phyloP scores from a whole-genome alignment of 495 filamentous ascomycete species.

The Xylaria venustula region DNA sequence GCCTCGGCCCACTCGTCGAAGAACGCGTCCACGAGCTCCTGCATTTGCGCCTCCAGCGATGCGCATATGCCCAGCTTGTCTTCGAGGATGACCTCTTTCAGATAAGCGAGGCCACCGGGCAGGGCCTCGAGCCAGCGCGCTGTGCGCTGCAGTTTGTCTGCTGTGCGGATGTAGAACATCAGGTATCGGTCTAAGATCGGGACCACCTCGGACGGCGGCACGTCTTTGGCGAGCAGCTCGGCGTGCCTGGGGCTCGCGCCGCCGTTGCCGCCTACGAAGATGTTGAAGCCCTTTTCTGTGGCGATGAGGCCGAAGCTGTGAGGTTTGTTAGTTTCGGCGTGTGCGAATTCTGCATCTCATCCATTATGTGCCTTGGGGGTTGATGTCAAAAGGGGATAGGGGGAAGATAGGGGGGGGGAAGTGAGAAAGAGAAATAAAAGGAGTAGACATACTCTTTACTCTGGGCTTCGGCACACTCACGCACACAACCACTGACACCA shows the following conservation, averaged over 20 bases:
- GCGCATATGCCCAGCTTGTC: constrained; percentile 88
- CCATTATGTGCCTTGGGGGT: not conserved
- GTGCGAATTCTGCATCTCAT: not conserved
- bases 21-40: constrained; percentile 79
- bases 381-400: not conserved
- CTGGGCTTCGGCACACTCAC: constrained; percentile 94
- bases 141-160: constrained; percentile 91
- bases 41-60: constrained; percentile 88
- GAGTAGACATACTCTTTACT: constrained; percentile 73
- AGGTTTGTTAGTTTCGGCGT: constrained; percentile 4
- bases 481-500: constrained; percentile 86
- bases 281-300: constrained; percentile 93
- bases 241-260: constrained; percentile 84
- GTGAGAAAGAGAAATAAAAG: no score
- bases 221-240: constrained; percentile 89
- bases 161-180: constrained; percentile 95
- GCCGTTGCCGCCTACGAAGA: constrained; percentile 92
- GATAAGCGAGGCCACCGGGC: constrained; percentile 83
- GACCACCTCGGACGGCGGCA: constrained; percentile 79
- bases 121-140: constrained; percentile 89
- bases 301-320: constrained; percentile 86
- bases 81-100: constrained; percentile 79
- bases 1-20: constrained; percentile 97
- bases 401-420: no score
- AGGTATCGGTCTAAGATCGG: constrained; percentile 89